Base-by-base conservation (phyloP, 1,284 basidiomycete genomes). In the Polyporus tsugae region DNA sequence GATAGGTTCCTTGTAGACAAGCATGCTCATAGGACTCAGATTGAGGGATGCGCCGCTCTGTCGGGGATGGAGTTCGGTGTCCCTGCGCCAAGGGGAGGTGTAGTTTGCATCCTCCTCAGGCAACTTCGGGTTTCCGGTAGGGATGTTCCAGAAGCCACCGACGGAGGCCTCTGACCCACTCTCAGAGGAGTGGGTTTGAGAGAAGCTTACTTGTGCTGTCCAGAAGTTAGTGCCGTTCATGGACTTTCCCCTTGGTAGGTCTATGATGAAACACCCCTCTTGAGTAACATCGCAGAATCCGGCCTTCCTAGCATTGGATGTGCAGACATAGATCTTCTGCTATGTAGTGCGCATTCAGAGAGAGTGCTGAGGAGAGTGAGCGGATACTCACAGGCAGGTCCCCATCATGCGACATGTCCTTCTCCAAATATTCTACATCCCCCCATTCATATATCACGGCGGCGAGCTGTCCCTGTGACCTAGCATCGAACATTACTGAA, bases 361-460 rank as follows among this genome's bases (percentile, higher is more conserved):
- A 60, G 61, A 55, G 52, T 15, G 59, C 29, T 58, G 52, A 42
- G 29, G 60, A 44, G 22, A 42, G 11, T 2, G 25, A 44, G 49
- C 52, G 53, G 41, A 61, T 46, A 82, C 91, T 87, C 79, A 95
- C 93, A 72, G 93, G 92, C 60, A 91, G 75, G 64, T 83, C 82
- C 55, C 89, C 85, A 69, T 91, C 87, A n/a, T 80, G 79, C 17
- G 87, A 87, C 38, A 90, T 90, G 63, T 85, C 82, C 78, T 87
- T 93, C 41, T 97, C 97, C 13, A 99, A 85, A 77, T 93, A 95
- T 64, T 85, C 82, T 61, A 92, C 91, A 77, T 99, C 97, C 38
- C 84, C 78, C 94, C 96, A 99, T 80, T 99, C 97, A 79, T 99
- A 99, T 60, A 99, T 90, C 66, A 98, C 92, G 83, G 97, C 91